Evolutionary conservation across 495 filamentous ascomycete species (phyloP).

Genomic region (Aspergillus leporis): DNA sequence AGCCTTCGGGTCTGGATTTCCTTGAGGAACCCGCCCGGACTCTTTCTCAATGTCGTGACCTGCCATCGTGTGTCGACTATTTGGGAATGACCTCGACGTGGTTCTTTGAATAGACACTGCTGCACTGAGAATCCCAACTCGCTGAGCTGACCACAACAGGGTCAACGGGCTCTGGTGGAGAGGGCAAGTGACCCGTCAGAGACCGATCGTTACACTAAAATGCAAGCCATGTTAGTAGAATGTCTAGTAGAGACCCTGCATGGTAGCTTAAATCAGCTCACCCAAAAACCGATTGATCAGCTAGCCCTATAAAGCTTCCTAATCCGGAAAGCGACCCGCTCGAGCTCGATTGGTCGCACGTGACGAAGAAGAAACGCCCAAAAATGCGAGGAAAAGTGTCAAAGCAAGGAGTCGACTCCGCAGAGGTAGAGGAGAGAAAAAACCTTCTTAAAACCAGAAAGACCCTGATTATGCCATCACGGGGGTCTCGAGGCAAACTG

Average conservation of each 20-base stretch:
- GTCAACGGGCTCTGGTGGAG: not conserved
- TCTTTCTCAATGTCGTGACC: conserved; percentile 30
- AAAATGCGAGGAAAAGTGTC: not conserved
- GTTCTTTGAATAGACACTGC: not conserved
- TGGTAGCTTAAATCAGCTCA: not conserved
- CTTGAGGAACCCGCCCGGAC: not conserved
- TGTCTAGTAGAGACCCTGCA: not conserved
- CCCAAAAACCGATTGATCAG: not conserved
- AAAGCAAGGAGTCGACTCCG: not conserved
- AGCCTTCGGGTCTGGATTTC: conserved; percentile 15
- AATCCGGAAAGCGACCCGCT: not conserved
- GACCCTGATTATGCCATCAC: not conserved
- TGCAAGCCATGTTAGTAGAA: not conserved
- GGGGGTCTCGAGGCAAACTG: not conserved
- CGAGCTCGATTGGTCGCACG: not conserved
- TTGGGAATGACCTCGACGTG: not conserved
- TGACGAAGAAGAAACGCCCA: not conserved
- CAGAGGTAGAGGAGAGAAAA: conserved; percentile 1
- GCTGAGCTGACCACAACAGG: not conserved
- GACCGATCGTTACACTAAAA: not conserved
- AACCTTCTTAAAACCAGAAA: not conserved
- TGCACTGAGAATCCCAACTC: not conserved
- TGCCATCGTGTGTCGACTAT: conserved; percentile 5
- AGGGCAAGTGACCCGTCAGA: not conserved
- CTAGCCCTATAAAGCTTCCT: conserved; percentile 7